Evolutionary conservation across 108 stramenopile genomes (phyloP), one percentile per base, ranked within the genome.

Genomic region (Pinguiococcus pyrenoidosus): DNA sequence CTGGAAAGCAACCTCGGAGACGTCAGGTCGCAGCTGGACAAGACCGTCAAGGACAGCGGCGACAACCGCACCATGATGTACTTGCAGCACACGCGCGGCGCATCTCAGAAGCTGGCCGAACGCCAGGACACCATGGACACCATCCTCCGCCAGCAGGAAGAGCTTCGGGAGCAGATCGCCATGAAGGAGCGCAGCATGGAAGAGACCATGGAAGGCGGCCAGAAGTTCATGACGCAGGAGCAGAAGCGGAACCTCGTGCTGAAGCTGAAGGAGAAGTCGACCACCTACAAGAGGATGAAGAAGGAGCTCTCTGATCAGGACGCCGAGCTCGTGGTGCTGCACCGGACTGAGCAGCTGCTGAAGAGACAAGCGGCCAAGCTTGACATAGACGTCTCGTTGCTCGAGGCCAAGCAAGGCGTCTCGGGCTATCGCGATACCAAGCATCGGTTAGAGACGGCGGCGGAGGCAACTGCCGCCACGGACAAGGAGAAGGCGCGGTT

Each of bases 361-460:
- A 55, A 68, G 30, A n/a, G n/a, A n/a, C n/a, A n/a, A n/a, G n/a
- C n/a, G n/a, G n/a, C n/a, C n/a, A n/a, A n/a, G n/a, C n/a, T n/a
- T n/a, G n/a, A n/a, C n/a, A n/a, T n/a, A n/a, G n/a, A n/a, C n/a
- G n/a, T n/a, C n/a, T n/a, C n/a, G 40, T 22, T 70, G 41, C 53
- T 79, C 52, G 84, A 83, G 52, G 68, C 55, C 38, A 32, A 64
- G 25, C 75, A 74, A 13, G 84, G 79, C 36, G 72, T 82, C n/a
- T 21, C 56, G 0, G 82, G 82, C 3, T 83, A 69, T 58, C 54
- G 67, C 13, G 66, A 79, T 30, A 51, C 67, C 10, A 52, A 80
- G 45, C 37, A 54, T 7, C 46, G 54, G 10, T 62, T 83, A 9
- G 69, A 69, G n/a, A 46, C 50, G 1, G 71, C 72, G 34, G 52